These are phyloP conservation scores for Saxophila tyrrhenica DNA, from an alignment of 495 filamentous ascomycete genomes.

Conservation along the genomic window DNA sequence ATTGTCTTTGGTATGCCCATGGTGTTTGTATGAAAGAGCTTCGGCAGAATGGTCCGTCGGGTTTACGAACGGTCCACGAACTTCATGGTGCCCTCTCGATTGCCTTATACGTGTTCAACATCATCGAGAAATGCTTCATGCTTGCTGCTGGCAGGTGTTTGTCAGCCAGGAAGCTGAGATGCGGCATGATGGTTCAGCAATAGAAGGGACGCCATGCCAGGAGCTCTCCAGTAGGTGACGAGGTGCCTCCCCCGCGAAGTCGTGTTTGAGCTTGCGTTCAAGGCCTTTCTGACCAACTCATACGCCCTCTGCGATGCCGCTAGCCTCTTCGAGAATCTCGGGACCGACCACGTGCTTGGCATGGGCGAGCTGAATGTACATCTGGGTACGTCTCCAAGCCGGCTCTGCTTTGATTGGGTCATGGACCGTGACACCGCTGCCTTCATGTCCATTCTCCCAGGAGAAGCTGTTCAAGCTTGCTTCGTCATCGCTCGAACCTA, in stretches of 20 bases:
- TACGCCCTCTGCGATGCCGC: not conserved
- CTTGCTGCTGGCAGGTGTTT: not conserved
- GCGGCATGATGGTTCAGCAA: not conserved
- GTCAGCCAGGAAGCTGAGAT: not conserved
- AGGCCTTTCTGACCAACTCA: not conserved
- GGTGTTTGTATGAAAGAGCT: not conserved
- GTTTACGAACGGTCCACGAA: not conserved
- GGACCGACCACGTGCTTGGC: not conserved
- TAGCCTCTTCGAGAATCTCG: not conserved
- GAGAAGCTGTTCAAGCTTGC: too few species aligned
- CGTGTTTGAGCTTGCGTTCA: too few species aligned
- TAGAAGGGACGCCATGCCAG: too few species aligned
- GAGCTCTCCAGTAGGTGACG: not conserved
- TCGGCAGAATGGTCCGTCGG: too few species aligned
- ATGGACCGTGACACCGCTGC: too few species aligned
- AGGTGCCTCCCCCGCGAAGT: not conserved
- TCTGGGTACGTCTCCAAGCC: too few species aligned
- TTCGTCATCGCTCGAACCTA: too few species aligned
- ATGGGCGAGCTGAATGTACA: not conserved
- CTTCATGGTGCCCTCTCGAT: not conserved
- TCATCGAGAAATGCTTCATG: not conserved
- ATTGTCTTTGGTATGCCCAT: not conserved
- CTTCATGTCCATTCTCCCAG: not conserved
- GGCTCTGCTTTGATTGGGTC: too few species aligned
- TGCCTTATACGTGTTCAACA: not conserved